Conservation (phyloP, 1,284 basidiomycete genomes). For the Phaffia rhodozyma region DNA sequence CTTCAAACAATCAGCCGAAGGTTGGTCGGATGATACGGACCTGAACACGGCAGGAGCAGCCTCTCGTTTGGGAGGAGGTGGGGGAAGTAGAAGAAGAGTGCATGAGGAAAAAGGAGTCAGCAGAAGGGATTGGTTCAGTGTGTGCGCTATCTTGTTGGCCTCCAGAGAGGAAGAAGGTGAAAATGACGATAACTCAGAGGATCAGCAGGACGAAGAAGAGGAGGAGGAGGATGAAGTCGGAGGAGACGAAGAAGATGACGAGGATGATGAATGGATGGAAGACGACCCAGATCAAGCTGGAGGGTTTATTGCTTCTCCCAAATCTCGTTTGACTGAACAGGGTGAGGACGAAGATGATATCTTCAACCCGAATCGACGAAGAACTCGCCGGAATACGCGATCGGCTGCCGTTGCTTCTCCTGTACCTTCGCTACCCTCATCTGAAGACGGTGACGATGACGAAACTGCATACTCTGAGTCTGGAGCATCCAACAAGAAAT, state of each 20-base stretch:
- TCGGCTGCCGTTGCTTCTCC: constrained; percentile 13
- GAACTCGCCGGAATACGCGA: not conserved
- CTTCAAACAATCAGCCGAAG: constrained; percentile 25
- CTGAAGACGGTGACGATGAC: constrained; percentile 6
- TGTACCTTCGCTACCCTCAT: constrained; percentile 21
- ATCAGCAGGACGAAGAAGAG: constrained; percentile 11
- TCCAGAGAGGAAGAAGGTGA: not conserved
- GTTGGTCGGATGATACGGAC: constrained; percentile 26
- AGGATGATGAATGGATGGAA: constrained; percentile 5
- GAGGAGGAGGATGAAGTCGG: constrained; percentile 17
- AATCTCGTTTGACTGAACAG: not conserved
- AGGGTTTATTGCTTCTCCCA: not conserved
- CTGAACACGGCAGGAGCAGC: not conserved
- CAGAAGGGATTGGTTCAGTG: constrained; percentile 20
- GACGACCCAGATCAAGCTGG: no score
- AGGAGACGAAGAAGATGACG: constrained; percentile 14
- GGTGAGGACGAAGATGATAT: constrained; percentile 17
- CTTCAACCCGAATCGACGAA: constrained; percentile 9
- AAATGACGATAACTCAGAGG: no score
- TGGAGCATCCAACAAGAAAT: not conserved
- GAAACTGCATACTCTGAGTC: not conserved
- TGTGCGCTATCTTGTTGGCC: constrained; percentile 22
- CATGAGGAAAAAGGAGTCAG: constrained; percentile 16
- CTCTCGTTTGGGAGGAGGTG: constrained; percentile 10
- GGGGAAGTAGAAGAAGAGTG: constrained; percentile 18